A percentile compares a stretch with the other conserved stretches of the same genome.
Evolutionary conservation across 1,284 basidiomycete species (phyloP).

Genomic region (Apiotrichum veenhuisii): DNA sequence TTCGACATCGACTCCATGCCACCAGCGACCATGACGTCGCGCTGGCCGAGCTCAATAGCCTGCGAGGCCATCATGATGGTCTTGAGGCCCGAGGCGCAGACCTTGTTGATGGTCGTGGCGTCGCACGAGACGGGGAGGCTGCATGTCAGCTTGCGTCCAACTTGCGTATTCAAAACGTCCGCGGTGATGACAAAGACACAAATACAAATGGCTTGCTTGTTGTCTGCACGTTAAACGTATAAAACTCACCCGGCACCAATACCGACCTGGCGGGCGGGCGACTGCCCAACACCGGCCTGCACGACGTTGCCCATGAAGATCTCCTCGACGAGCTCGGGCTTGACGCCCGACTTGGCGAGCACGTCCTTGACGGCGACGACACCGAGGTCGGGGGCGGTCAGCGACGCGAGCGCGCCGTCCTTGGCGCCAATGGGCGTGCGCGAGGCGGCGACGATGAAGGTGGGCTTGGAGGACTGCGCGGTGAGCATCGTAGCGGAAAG

Average conservation of each 20-base stretch:
- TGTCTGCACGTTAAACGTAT: too few relatives aligned
- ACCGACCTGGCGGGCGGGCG: conserved; percentile 90
- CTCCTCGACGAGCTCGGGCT: conserved; percentile 82
- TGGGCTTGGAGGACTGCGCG: conserved; percentile 60
- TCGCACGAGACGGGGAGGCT: conserved; percentile 73
- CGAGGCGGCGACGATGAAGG: conserved; percentile 90
- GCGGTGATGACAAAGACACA: background rate
- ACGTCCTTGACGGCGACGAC: conserved; percentile 84
- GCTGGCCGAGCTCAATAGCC: conserved; percentile 77
- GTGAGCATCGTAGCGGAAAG: conserved; percentile 1
- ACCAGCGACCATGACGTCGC: conserved; percentile 79
- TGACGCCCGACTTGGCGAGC: conserved; percentile 71
- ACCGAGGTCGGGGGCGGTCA: conserved; percentile 90
- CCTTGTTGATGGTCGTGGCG: conserved; percentile 98
- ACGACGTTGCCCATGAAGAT: conserved; percentile 96
- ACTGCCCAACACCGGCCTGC: conserved; percentile 92
- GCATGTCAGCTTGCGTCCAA: too few relatives aligned
- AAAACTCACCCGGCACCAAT: conserved; percentile 72
- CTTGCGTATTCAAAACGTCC: background rate
- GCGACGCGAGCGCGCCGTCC: conserved; percentile 80
- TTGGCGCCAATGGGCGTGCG: conserved; percentile 93
- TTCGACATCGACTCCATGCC: conserved; percentile 99
- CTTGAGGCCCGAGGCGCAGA: conserved; percentile 96
- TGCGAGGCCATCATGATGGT: conserved; percentile 89
- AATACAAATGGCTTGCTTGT: too few relatives aligned